These are phyloP conservation scores for Chaetomium tenue DNA, from an alignment of 495 filamentous ascomycete species.

Conservation along the genomic window DNA sequence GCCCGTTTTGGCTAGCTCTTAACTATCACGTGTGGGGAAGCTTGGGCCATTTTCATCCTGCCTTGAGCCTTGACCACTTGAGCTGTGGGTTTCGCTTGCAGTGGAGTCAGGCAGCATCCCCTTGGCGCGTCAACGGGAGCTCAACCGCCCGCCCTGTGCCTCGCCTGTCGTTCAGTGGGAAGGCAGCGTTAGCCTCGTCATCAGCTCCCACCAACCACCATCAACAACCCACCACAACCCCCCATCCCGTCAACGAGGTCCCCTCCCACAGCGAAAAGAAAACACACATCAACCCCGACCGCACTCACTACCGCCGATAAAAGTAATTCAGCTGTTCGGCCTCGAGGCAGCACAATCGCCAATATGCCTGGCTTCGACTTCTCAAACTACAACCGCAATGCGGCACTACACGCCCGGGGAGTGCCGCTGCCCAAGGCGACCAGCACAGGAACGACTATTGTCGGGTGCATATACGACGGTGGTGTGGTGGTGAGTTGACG, in stretches of 20 bases:
- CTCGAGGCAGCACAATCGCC: conserved; percentile 25
- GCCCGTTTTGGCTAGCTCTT: conserved; percentile 18
- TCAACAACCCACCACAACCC: conserved; percentile 11
- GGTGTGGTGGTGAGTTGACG: conserved; percentile 76
- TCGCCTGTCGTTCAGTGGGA: conserved; percentile 23
- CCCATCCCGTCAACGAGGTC: conserved; percentile 11
- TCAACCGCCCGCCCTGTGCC: conserved; percentile 21
- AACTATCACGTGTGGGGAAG: conserved; percentile 36
- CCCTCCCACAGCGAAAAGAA: not conserved
- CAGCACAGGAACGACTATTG: conserved; percentile 98
- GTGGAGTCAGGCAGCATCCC: conserved; percentile 30
- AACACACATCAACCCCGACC: not conserved
- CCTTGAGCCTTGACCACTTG: not conserved
- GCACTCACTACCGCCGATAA: not conserved
- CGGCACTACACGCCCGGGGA: conserved; percentile 86
- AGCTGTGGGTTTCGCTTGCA: not conserved
- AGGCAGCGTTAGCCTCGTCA: conserved; percentile 46
- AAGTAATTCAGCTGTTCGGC: conserved; percentile 1
- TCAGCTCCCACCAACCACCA: conserved; percentile 33
- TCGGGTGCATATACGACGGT: conserved; percentile 94
- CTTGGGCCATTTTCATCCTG: conserved; percentile 30
- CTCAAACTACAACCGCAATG: conserved; percentile 98
- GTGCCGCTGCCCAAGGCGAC: conserved; percentile 95
- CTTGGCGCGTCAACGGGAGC: conserved; percentile 21
- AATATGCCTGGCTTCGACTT: conserved; percentile 99